Percentiles rank a stretch among this genome's conserved stretches.
Evolutionary conservation across 257 asterid genomes (phyloP).

Genomic region (Solanum neorickii): DNA sequence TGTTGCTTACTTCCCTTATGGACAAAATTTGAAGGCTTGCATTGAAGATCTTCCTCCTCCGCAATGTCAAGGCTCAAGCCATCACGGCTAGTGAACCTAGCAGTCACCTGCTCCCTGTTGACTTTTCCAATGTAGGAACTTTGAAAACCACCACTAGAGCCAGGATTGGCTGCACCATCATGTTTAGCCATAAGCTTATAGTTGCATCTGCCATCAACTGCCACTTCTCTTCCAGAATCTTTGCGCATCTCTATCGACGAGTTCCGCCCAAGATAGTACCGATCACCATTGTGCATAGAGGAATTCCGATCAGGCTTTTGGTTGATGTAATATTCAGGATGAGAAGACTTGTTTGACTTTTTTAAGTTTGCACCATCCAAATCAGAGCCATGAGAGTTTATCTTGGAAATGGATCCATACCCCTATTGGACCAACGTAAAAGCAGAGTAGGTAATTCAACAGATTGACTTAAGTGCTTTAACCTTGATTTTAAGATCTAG

Average conservation of each 20-base stretch:
- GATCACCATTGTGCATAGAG: slow-evolving; percentile 19
- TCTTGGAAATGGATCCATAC: slow-evolving; percentile 22
- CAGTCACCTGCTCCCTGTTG: slow-evolving; percentile 11
- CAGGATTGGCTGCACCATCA: slow-evolving; percentile 23
- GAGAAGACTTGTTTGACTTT: slow-evolving; percentile 25
- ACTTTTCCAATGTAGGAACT: slow-evolving; percentile 14
- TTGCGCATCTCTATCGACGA: slow-evolving; percentile 31
- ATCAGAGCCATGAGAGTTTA: slow-evolving; percentile 29
- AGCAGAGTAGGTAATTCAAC: not conserved
- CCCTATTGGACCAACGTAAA: slow-evolving; percentile 22
- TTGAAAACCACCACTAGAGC: slow-evolving; percentile 16
- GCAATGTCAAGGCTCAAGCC: slow-evolving; percentile 17
- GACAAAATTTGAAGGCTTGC: slow-evolving; percentile 16
- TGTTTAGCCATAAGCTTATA: slow-evolving; percentile 20
- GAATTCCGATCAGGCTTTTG: slow-evolving; percentile 23
- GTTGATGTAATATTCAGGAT: slow-evolving; percentile 26
- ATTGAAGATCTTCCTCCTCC: slow-evolving; percentile 20
- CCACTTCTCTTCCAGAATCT: slow-evolving; percentile 14
- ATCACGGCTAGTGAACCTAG: slow-evolving; percentile 12
- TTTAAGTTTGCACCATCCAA: slow-evolving; percentile 23
- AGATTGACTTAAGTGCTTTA: not conserved
- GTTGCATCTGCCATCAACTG: slow-evolving; percentile 22
- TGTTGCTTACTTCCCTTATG: slow-evolving; percentile 13
- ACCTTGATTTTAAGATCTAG: not conserved
- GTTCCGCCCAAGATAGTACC: slow-evolving; percentile 19